phyloP scores from a whole-genome alignment of 2,329 filamentous ascomycete species.

The Capronia epimyces region DNA sequence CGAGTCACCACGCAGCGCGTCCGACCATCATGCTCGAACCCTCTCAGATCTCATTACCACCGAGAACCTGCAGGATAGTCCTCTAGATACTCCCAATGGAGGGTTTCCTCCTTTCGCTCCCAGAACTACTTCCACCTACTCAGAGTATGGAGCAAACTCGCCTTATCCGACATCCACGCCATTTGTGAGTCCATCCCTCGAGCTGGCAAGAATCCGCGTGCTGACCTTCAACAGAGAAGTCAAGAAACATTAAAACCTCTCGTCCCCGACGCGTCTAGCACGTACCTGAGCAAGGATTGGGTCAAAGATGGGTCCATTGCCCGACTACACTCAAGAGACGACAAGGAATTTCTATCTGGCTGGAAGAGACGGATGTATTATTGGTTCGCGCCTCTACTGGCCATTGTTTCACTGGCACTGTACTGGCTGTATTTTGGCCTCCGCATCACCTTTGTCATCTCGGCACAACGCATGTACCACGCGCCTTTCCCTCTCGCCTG shows the following conservation, averaged over 20 bases:
- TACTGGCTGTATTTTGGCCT: constrained; percentile 46
- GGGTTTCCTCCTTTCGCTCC: constrained; percentile 21
- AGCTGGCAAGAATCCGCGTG: constrained; percentile 5
- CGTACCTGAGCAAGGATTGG: constrained; percentile 35
- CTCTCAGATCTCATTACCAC: constrained; percentile 18
- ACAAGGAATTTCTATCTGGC: constrained; percentile 36
- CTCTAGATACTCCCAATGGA: constrained; percentile 10
- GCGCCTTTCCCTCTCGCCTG: constrained; percentile 49
- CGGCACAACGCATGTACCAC: constrained; percentile 43
- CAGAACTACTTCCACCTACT: constrained; percentile 18
- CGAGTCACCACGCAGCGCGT: constrained; percentile 7
- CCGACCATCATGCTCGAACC: constrained; percentile 19
- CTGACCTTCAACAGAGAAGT: constrained; percentile 32
- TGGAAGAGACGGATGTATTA: constrained; percentile 37
- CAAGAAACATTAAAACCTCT: constrained; percentile 35
- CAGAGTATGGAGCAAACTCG: constrained; percentile 16
- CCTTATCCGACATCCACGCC: constrained; percentile 29
- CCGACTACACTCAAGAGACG: constrained; percentile 35
- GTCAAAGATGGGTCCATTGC: constrained; percentile 37
- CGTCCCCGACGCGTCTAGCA: constrained; percentile 30
- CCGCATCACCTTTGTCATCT: constrained; percentile 50
- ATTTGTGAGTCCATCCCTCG: constrained; percentile 28
- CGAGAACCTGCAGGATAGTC: constrained; percentile 16
- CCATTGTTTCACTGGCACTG: constrained; percentile 34
- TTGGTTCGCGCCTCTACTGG: constrained; percentile 34